Evolutionary conservation across 2,329 filamentous ascomycete species (phyloP).

Genomic region (Xylariaceae sp.): DNA sequence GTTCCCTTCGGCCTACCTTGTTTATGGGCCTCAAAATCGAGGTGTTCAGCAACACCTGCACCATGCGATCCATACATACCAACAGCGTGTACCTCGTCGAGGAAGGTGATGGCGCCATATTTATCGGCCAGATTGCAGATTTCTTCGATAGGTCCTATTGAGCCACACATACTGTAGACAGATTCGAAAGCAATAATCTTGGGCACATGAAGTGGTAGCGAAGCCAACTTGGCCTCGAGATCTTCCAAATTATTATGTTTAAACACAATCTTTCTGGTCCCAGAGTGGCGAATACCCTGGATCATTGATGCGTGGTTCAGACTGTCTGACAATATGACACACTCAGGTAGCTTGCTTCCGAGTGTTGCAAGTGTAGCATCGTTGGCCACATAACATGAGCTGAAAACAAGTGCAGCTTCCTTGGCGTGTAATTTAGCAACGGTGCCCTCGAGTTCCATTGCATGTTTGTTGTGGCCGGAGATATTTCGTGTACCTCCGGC

Average conservation of each 20-base stretch:
- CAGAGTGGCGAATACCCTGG: conserved; percentile 95
- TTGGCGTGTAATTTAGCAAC: conserved; percentile 89
- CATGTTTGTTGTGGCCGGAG: conserved; percentile 95
- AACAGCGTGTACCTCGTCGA: conserved; percentile 98
- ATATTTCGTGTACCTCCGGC: conserved; percentile 97
- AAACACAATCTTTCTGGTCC: conserved; percentile 96
- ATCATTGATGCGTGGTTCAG: conserved; percentile 99
- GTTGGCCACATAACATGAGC: conserved; percentile 97
- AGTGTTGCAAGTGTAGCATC: conserved; percentile 95
- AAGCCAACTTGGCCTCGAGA: conserved; percentile 87
- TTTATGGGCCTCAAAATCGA: conserved; percentile 87
- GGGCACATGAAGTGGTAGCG: conserved; percentile 79
- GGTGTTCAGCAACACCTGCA: conserved; percentile 94
- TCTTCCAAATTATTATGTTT: conserved; percentile 97
- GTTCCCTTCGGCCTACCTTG: conserved; percentile 77
- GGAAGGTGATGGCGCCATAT: conserved; percentile 95
- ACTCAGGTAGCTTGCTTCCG: conserved; percentile 95
- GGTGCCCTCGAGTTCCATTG: conserved; percentile 78
- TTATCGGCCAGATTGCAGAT: conserved; percentile 97
- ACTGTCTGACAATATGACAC: conserved; percentile 96
- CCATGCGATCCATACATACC: conserved; percentile 98
- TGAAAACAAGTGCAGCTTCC: conserved; percentile 91
- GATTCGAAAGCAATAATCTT: conserved; percentile 99
- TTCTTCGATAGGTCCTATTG: conserved; percentile 90
- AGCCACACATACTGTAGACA: conserved; percentile 99